A percentile compares a stretch with the other conserved stretches of the same genome.
phyloP scores from a whole-genome alignment of 352 stramenopile genomes.

The Thalassiosira mediterranea region DNA sequence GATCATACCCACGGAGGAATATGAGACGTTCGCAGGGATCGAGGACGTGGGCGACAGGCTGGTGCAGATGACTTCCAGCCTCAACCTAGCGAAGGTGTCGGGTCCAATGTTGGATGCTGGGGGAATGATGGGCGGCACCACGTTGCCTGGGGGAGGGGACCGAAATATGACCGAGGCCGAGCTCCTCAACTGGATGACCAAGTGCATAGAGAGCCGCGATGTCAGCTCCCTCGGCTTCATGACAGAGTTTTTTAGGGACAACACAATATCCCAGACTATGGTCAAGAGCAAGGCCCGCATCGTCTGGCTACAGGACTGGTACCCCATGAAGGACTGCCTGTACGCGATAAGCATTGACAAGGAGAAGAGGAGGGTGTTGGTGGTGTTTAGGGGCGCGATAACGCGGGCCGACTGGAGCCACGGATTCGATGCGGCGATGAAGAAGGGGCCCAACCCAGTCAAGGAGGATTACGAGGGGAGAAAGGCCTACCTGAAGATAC shows the following conservation, averaged over 20 bases:
- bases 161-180: constrained; percentile 58
- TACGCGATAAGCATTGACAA: constrained; percentile 71
- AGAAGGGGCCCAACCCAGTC: constrained; percentile 66
- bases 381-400: constrained; percentile 73
- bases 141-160: background rate
- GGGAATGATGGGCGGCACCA: constrained; percentile 5
- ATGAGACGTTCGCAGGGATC: constrained; percentile 46
- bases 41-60: constrained; percentile 52
- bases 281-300: constrained; percentile 65
- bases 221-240: constrained; percentile 61
- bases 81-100: constrained; percentile 8
- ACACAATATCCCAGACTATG: constrained; percentile 59
- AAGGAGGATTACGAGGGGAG: constrained; percentile 59
- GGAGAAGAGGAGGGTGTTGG: constrained; percentile 63
- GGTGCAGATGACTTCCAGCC: constrained; percentile 25
- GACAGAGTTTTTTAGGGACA: constrained; percentile 68
- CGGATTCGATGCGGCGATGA: constrained; percentile 48
- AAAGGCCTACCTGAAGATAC: constrained; percentile 49
- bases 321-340: constrained; percentile 66
- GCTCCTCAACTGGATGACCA: constrained; percentile 60
- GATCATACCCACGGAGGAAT: constrained; percentile 44
- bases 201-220: constrained; percentile 59
- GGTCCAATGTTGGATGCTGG: background rate
- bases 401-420: constrained; percentile 72
- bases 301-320: constrained; percentile 80